A percentile compares a stretch with the other conserved stretches of the same genome.
These are phyloP conservation scores for Tricladium varicosporioides DNA, from an alignment of 2,329 filamentous ascomycete genomes.

Conservation along the genomic window DNA sequence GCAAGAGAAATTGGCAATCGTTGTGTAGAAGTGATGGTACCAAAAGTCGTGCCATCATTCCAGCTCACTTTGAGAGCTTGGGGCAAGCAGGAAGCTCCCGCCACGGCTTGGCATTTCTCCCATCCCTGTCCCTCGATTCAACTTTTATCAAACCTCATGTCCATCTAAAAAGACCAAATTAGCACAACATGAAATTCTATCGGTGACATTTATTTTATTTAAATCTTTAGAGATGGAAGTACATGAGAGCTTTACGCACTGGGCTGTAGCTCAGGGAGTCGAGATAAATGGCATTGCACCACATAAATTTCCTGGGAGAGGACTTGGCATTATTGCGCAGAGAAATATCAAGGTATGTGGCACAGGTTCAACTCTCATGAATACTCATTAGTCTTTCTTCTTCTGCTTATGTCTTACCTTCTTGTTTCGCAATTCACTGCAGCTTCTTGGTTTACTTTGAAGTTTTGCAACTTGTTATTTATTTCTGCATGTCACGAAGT, in stretches of 20 bases:
- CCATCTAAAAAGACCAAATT: too few relatives aligned
- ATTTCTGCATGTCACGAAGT: too few relatives aligned
- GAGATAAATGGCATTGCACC: constrained; percentile 66
- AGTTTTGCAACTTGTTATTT: too few relatives aligned
- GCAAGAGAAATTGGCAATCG: background rate
- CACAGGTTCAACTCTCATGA: background rate
- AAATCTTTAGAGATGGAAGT: constrained; percentile 27
- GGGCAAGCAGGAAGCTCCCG: background rate
- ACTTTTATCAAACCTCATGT: too few relatives aligned
- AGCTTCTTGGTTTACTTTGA: too few relatives aligned
- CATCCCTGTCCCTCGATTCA: background rate
- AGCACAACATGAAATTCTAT: background rate
- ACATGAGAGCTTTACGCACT: constrained; percentile 59
- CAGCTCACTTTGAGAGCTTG: constrained; percentile 36
- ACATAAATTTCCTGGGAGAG: constrained; percentile 65
- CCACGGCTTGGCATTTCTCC: background rate
- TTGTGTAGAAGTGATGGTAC: background rate
- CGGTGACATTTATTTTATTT: background rate
- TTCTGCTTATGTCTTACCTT: too few relatives aligned
- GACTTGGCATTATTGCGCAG: constrained; percentile 75
- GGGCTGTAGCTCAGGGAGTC: constrained; percentile 66
- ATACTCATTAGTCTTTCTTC: too few relatives aligned
- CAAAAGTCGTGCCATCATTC: constrained; percentile 19
- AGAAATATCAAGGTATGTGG: constrained; percentile 59
- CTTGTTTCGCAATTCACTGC: too few relatives aligned